A percentile compares a stretch with the other conserved stretches of the same genome.
Conservation (phyloP, 768 basidiomycete species). For the Clavaria fumosa region DNA sequence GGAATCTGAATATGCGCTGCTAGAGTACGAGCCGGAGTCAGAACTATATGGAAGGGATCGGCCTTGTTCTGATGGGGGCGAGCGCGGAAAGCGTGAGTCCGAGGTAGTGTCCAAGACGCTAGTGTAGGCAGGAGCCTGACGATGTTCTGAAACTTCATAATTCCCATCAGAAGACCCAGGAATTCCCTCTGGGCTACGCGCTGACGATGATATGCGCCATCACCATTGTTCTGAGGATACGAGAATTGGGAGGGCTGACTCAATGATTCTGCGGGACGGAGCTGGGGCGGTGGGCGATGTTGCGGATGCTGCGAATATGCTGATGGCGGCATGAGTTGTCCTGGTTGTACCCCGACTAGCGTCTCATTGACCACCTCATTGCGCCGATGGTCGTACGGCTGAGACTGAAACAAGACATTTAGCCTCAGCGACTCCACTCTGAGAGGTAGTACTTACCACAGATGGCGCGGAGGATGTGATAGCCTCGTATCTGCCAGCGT, state of each 20-base stretch:
- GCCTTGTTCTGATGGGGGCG: not conserved
- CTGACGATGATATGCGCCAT: too few species aligned
- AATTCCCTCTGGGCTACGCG: too few species aligned
- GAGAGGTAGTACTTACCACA: not conserved
- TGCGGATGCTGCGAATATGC: not conserved
- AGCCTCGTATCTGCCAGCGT: slow-evolving; percentile 64
- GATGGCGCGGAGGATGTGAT: slow-evolving; percentile 12
- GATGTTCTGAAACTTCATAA: not conserved
- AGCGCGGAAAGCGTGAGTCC: not conserved
- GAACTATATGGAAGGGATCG: not conserved
- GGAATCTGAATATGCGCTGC: not conserved
- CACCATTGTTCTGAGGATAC: too few species aligned
- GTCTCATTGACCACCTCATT: not conserved
- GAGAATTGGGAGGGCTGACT: too few species aligned
- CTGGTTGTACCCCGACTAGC: slow-evolving; percentile 1
- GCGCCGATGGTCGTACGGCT: not conserved
- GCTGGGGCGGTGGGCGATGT: too few species aligned
- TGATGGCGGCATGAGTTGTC: not conserved
- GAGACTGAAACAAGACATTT: not conserved
- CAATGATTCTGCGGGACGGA: too few species aligned
- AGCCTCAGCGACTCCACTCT: not conserved
- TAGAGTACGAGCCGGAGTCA: not conserved
- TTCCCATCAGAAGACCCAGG: too few species aligned
- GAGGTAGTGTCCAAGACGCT: not conserved
- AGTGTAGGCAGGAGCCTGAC: not conserved